Evolutionary conservation across 2,329 filamentous ascomycete genomes (phyloP).

Genomic region (Cercospora nicotianae): DNA sequence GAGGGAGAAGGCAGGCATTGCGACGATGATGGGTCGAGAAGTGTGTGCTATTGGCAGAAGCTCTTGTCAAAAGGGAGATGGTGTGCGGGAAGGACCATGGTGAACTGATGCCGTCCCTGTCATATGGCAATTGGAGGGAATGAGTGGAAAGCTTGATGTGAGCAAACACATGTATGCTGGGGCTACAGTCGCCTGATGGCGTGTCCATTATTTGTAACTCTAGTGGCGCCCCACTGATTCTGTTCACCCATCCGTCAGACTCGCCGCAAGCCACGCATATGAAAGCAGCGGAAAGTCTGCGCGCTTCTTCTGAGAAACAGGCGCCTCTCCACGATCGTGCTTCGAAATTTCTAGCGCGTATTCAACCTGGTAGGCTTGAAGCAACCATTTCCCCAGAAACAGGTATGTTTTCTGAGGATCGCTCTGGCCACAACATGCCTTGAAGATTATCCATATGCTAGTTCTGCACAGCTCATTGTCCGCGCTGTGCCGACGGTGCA

Average conservation of each 20-base stretch:
- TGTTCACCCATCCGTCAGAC: neutral
- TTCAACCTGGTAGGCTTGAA: neutral
- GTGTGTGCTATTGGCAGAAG: neutral
- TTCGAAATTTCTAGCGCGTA: neutral
- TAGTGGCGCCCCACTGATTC: neutral
- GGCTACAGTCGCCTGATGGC: neutral
- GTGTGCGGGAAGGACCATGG: neutral
- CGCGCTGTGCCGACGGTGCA: neutral
- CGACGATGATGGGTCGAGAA: neutral
- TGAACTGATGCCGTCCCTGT: neutral
- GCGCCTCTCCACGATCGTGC: neutral
- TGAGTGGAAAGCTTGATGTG: neutral
- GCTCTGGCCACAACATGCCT: neutral
- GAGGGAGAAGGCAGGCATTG: neutral
- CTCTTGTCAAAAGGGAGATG: neutral
- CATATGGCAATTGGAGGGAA: neutral
- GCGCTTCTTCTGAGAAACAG: neutral
- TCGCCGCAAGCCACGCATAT: neutral
- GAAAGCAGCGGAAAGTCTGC: neutral
- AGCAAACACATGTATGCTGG: neutral
- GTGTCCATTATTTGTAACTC: neutral
- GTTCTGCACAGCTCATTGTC: neutral
- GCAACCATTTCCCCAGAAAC: neutral
- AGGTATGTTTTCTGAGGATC: neutral
- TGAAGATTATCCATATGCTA: neutral